Percentiles rank a stretch among this genome's conserved stretches.
Evolutionary conservation across 805 yeast genomes (phyloP).

Genomic region (Metschnikowia reukaufii): DNA sequence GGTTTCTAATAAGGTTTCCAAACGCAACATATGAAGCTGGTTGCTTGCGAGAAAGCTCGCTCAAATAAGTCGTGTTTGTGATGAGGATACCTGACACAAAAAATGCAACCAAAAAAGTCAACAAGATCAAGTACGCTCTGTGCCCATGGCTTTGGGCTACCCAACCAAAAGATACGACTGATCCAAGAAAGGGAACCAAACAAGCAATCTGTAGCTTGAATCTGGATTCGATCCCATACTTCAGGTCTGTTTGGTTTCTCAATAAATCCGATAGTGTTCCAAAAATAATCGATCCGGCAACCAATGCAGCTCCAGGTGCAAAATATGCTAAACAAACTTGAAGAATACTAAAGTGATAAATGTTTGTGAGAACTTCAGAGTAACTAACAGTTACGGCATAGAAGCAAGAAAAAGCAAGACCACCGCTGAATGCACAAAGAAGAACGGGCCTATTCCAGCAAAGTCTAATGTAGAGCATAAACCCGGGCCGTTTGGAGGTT

Average conservation of each 20-base stretch:
- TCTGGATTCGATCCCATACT: constrained; percentile 48
- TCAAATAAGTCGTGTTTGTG: constrained; percentile 52
- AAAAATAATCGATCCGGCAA: constrained; percentile 49
- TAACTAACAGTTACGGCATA: constrained; percentile 55
- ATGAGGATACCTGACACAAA: constrained; percentile 59
- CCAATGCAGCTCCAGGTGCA: constrained; percentile 52
- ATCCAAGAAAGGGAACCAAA: constrained; percentile 40
- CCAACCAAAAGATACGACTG: constrained; percentile 57
- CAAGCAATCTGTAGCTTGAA: constrained; percentile 47
- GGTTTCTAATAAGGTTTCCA: constrained; percentile 52
- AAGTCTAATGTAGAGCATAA: constrained; percentile 36
- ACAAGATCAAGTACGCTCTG: constrained; percentile 41
- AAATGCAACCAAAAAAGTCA: constrained; percentile 48
- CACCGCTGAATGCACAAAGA: constrained; percentile 47
- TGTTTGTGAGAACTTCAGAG: constrained; percentile 37
- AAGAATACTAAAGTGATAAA: constrained; percentile 37
- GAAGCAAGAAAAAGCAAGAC: constrained; percentile 53
- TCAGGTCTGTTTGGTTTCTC: constrained; percentile 25
- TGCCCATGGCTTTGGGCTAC: constrained; percentile 40
- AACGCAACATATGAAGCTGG: constrained; percentile 56
- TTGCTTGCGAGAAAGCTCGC: constrained; percentile 49
- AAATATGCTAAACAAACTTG: constrained; percentile 47
- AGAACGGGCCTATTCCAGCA: constrained; percentile 45
- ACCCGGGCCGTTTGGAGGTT: constrained; percentile 43
- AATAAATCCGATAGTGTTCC: constrained; percentile 49